phyloP scores from a whole-genome alignment of 495 filamentous ascomycete genomes.

The Cercophora scortea region DNA sequence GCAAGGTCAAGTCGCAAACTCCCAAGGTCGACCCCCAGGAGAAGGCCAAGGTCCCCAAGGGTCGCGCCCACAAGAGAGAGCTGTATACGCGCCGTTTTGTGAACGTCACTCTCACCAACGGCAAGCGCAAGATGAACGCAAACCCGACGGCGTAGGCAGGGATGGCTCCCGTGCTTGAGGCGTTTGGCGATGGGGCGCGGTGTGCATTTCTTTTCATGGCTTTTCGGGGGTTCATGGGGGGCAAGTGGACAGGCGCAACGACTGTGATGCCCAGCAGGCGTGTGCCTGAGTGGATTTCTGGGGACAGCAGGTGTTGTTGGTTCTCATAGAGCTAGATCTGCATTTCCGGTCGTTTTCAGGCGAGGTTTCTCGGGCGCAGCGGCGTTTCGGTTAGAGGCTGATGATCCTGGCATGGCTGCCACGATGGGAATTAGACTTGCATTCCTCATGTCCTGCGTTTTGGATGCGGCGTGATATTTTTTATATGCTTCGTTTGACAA shows the following conservation, averaged over 20 bases:
- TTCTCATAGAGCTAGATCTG: not conserved
- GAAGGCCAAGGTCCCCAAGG: conserved; percentile 91
- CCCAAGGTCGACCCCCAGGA: conserved; percentile 66
- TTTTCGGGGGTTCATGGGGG: not conserved
- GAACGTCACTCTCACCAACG: conserved; percentile 87
- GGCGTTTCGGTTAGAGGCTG: conserved; percentile 16
- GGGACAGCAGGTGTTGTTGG: not conserved
- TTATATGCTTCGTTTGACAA: no score
- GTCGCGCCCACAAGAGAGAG: conserved; percentile 95
- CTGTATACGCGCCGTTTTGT: conserved; percentile 97
- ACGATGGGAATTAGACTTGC: no score
- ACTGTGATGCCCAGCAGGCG: no score
- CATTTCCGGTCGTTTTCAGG: not conserved
- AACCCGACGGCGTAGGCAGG: conserved; percentile 32
- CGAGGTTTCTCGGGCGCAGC: conserved; percentile 7
- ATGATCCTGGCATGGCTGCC: conserved; percentile 1
- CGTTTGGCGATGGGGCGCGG: not conserved
- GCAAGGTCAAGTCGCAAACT: conserved; percentile 44
- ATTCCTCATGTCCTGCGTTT: no score
- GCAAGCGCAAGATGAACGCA: conserved; percentile 76
- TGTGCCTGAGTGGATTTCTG: no score
- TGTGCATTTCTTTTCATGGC: not conserved
- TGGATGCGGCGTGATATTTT: no score
- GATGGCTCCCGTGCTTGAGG: not conserved
- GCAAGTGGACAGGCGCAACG: no score